Evolutionary conservation across 148 eudicot species (phyloP).

Genomic region (Amaranthus palmeri): DNA sequence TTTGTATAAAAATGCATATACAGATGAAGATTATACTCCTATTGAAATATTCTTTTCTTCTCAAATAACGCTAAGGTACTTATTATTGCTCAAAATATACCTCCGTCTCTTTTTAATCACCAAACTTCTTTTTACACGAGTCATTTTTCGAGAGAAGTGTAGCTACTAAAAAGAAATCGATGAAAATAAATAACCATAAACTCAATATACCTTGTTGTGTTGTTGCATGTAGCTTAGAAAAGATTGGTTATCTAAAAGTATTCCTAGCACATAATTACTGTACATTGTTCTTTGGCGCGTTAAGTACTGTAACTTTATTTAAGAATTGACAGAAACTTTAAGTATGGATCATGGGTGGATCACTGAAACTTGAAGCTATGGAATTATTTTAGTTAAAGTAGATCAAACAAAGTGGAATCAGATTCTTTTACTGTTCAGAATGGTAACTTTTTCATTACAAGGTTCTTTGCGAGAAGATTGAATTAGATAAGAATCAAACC

Average conservation of each 20-base stretch:
- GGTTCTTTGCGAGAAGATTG: too few species aligned
- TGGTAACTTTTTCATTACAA: too few species aligned
- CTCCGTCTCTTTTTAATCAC: too few species aligned
- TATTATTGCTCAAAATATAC: too few species aligned
- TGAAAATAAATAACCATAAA: too few species aligned
- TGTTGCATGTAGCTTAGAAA: not conserved
- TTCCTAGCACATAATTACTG: not conserved
- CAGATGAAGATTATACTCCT: conserved; percentile 8
- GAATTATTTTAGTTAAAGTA: conserved; percentile 16
- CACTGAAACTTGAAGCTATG: not conserved
- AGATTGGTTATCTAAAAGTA: too few species aligned
- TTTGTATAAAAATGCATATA: conserved; percentile 25
- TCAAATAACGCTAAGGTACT: not conserved
- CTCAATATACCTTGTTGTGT: not conserved
- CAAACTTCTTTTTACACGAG: too few species aligned
- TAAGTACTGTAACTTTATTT: not conserved
- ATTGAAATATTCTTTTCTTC: conserved; percentile 2
- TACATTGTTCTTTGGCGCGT: conserved; percentile 11
- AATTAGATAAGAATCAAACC: too few species aligned
- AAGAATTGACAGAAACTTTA: conserved; percentile 5
- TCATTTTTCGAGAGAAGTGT: too few species aligned
- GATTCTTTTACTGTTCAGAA: conserved; percentile 20
- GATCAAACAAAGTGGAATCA: conserved; percentile 19
- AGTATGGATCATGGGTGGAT: not conserved
- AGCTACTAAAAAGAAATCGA: too few species aligned